Evolutionary conservation across 345 rosid genomes (phyloP).

Genomic region (Euphorbia peplus): DNA sequence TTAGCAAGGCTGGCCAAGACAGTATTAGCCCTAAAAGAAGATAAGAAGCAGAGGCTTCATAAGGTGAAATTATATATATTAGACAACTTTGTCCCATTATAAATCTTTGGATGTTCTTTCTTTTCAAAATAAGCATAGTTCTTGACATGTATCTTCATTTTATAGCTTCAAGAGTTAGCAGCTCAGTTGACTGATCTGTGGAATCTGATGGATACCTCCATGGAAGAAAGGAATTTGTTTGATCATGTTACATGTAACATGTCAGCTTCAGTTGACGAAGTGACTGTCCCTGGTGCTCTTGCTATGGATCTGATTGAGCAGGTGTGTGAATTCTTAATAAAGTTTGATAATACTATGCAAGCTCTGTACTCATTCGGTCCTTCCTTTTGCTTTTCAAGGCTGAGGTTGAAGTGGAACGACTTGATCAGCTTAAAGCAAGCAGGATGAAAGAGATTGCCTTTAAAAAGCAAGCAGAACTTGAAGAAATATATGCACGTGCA

Average conservation of each 20-base stretch:
- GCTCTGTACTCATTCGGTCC: slow-evolving; percentile 24
- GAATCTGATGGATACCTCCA: slow-evolving; percentile 96
- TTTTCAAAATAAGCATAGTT: neutral
- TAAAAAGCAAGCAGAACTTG: slow-evolving; percentile 90
- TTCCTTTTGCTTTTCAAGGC: slow-evolving; percentile 45
- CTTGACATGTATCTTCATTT: slow-evolving; percentile 11
- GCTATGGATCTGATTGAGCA: slow-evolving; percentile 87
- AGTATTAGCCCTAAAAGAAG: slow-evolving; percentile 71
- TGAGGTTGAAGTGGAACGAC: slow-evolving; percentile 91
- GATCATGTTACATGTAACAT: slow-evolving; percentile 87
- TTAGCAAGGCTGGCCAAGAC: slow-evolving; percentile 73
- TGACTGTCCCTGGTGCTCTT: slow-evolving; percentile 73
- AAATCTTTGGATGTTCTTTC: neutral
- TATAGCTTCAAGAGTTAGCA: slow-evolving; percentile 94
- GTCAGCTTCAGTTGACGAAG: slow-evolving; percentile 82
- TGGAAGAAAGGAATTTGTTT: slow-evolving; percentile 78
- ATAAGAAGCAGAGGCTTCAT: slow-evolving; percentile 80
- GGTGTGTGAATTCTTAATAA: slow-evolving; percentile 37
- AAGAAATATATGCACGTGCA: slow-evolving; percentile 76
- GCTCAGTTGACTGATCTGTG: slow-evolving; percentile 83
- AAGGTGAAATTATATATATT: slow-evolving; percentile 41
- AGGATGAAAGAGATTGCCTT: slow-evolving; percentile 96
- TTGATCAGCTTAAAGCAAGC: slow-evolving; percentile 91
- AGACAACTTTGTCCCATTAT: neutral
- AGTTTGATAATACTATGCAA: neutral